Evolutionary conservation across 1,139 yeast genomes (phyloP).

Genomic region (Lodderomyces parapsilosis): DNA sequence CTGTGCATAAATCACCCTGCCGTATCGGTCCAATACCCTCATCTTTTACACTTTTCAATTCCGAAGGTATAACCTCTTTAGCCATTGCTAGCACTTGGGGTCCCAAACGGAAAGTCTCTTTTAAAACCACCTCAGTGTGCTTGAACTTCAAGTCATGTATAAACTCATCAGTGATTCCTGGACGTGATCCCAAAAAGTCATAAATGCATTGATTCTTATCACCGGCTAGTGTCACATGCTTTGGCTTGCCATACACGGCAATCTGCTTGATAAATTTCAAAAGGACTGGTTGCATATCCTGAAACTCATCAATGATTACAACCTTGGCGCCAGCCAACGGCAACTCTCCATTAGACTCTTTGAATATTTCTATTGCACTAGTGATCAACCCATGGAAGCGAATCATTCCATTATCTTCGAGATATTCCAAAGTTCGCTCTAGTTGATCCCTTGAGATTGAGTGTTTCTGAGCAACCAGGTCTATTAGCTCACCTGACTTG

Average conservation of each 20-base stretch:
- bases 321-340: conserved; percentile 28
- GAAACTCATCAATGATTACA: conserved; percentile 72
- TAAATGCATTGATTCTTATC: conserved; percentile 75
- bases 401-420: conserved; percentile 32
- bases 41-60: conserved; percentile 20
- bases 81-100: conserved; percentile 53
- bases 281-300: conserved; percentile 62
- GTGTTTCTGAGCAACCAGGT: conserved; percentile 24
- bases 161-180: conserved; percentile 26
- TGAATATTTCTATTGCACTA: conserved; percentile 29
- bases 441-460: conserved; percentile 21
- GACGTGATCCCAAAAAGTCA: conserved; percentile 58
- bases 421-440: conserved; percentile 20
- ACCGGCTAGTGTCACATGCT: conserved; percentile 68
- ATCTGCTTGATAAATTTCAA: conserved; percentile 44
- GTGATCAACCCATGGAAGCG: conserved; percentile 37
- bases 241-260: conserved; percentile 23
- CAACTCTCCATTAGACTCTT: conserved; percentile 19
- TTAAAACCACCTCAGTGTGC: conserved; percentile 30
- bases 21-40: conserved; percentile 6
- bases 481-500: conserved; percentile 27
- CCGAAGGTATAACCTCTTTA: conserved; percentile 17
- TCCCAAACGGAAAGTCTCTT: conserved; percentile 58
- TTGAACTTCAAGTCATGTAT: conserved; percentile 23
- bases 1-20: conserved; percentile 4